Evolutionary conservation across 2,329 filamentous ascomycete species (phyloP).

Genomic region (Sphaerulina musiva): DNA sequence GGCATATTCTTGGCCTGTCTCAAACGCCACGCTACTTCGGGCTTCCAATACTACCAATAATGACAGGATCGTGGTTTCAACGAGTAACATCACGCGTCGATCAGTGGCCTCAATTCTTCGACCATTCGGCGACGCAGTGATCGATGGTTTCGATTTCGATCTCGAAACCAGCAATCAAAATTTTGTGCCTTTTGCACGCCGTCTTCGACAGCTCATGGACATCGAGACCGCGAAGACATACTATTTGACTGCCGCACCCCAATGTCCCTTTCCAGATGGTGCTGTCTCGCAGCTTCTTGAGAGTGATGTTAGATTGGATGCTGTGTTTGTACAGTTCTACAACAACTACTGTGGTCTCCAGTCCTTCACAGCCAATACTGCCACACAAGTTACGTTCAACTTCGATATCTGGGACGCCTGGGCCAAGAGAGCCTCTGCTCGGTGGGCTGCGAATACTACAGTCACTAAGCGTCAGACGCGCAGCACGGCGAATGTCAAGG

Average conservation of each 20-base stretch:
- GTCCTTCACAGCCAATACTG: constrained; percentile 27
- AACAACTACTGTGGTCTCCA: constrained; percentile 43
- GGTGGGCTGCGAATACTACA: constrained; percentile 16
- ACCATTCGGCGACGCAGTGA: constrained; percentile 58
- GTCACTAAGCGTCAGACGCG: constrained; percentile 1
- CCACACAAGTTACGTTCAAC: constrained; percentile 49
- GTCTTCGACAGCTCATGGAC: constrained; percentile 30
- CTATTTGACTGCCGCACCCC: constrained; percentile 38
- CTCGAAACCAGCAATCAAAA: constrained; percentile 58
- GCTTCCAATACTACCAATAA: background rate
- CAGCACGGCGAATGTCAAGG: constrained; percentile 22
- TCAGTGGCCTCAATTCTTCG: constrained; percentile 40
- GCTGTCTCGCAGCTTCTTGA: constrained; percentile 34
- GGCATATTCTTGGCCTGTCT: background rate
- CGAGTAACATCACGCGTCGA: background rate
- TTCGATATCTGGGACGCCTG: constrained; percentile 42
- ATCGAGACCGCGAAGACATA: constrained; percentile 38
- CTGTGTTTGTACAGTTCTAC: constrained; percentile 41
- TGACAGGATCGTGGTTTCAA: background rate
- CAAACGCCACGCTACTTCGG: background rate
- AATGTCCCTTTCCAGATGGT: constrained; percentile 37
- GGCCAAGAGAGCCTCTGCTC: constrained; percentile 19
- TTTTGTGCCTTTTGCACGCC: constrained; percentile 48
- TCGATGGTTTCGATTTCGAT: constrained; percentile 74
- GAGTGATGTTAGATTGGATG: constrained; percentile 57